Base-by-base conservation (phyloP, 345 rosid species). In the Cardiospermum halicacabum region DNA sequence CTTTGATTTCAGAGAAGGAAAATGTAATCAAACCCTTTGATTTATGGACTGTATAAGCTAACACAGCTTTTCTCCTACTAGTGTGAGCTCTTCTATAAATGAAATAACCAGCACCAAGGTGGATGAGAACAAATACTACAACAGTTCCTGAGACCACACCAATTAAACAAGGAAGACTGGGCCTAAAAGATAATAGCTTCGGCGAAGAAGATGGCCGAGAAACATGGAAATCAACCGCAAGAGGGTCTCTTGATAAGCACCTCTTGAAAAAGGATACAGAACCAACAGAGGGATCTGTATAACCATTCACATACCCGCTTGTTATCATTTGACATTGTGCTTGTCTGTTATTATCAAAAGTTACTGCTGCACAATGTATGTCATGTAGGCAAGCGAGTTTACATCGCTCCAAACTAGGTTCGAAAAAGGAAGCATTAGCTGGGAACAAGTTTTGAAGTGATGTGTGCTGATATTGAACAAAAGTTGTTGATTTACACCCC, bases 361-460 rank as follows among this genome's bases (percentile, higher is more conserved):
- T 84, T 39, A 72, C 84, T 19, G 97, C 89, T 0, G 77, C 71
- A 69, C 97, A 91, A 37, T 51, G 22, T n/a, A 74, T 55, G 28
- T 84, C 68, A 34, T 57, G 75, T 11, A 36, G 64, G 80, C 97
- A 91, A 50, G 73, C 50, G 58, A 30, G 71, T 70, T 79, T 81
- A 67, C 97, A 91, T 67, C 69, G 70, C 69, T 67, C 69, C 53
- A 82, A 66, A 74, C 84, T 88, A 40, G 81, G 53, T 45, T 4
- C 62, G 64, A 37, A 69, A 68, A 79, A 67, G 0, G 72, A 64
- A 66, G 79, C 85, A 43, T 81, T 79, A n/a, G 82, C 85, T 1
- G 97, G 96, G 68, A 86, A 91, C 25, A 86, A 64, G 62, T 85
- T 89, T 50, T 84, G 82, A 27, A 91, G 76, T 66, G 67, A 81